phyloP scores from a whole-genome alignment of 495 filamentous ascomycete species.

The Echria macrotheca region DNA sequence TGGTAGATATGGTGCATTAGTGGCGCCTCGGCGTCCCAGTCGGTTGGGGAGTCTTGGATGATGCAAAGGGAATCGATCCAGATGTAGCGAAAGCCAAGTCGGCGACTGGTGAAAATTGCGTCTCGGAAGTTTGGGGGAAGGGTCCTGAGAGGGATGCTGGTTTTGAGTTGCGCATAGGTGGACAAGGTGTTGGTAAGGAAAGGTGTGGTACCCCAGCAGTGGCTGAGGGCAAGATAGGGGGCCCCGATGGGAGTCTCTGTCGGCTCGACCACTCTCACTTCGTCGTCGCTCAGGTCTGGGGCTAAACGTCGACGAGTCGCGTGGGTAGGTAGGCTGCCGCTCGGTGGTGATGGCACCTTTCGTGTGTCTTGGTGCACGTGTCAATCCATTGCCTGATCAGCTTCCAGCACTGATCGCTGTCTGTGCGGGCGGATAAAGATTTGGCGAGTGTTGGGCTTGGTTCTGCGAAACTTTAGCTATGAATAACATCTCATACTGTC shows the following conservation, averaged over 20 bases:
- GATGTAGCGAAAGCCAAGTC: not conserved
- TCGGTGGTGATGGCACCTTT: not conserved
- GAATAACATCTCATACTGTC: no score
- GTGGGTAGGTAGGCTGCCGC: not conserved
- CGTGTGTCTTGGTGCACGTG: not conserved
- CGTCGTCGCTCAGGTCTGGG: not conserved
- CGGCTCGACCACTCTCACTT: not conserved
- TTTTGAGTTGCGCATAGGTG: not conserved
- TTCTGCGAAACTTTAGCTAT: not conserved
- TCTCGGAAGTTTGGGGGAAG: not conserved
- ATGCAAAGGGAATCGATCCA: slow-evolving; percentile 1
- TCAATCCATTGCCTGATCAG: not conserved
- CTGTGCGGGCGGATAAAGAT: not conserved
- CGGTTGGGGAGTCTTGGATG: not conserved
- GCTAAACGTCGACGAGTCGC: not conserved
- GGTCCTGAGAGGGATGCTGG: not conserved
- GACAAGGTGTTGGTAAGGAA: not conserved
- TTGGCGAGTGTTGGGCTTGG: not conserved
- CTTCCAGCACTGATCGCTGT: not conserved
- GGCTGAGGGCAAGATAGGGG: not conserved
- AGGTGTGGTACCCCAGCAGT: not conserved
- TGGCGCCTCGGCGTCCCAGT: not conserved
- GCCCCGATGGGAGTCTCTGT: not conserved
- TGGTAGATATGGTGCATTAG: not conserved
- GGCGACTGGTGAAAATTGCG: not conserved